These are phyloP conservation scores for Bretschneidera sinensis DNA, from an alignment of 345 rosid species.

Conservation along the genomic window DNA sequence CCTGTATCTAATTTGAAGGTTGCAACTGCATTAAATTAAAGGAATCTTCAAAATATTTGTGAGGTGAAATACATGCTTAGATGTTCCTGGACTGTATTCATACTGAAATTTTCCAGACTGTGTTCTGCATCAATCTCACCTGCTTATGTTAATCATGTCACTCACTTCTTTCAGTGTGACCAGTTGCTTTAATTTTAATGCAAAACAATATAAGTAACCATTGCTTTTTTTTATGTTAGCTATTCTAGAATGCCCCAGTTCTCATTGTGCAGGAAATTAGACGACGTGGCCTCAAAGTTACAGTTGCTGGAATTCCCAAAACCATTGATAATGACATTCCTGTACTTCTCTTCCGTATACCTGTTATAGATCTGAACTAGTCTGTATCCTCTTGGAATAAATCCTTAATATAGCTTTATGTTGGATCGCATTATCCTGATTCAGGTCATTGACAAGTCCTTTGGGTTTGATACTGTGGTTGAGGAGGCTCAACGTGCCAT, in stretches of 20 bases:
- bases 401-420: slow-evolving; percentile 6
- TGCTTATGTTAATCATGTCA: too few species aligned
- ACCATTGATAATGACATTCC: slow-evolving; percentile 95
- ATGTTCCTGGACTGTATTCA: too few species aligned
- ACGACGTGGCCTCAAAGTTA: slow-evolving; percentile 72
- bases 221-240: too few species aligned
- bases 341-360: slow-evolving; percentile 32
- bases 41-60: too few species aligned
- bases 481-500: slow-evolving; percentile 98
- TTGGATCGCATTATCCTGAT: slow-evolving; percentile 12
- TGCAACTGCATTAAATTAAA: too few species aligned
- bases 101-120: too few species aligned
- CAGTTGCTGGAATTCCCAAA: slow-evolving; percentile 84
- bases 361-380: slow-evolving; percentile 11
- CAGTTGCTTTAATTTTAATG: too few species aligned
- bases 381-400: slow-evolving; percentile 8
- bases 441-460: slow-evolving; percentile 90
- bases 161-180: too few species aligned
- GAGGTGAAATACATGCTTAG: too few species aligned
- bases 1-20: too few species aligned
- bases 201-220: too few species aligned
- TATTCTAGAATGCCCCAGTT: too few species aligned
- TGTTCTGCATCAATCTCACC: neutral
- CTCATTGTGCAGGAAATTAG: slow-evolving; percentile 60
- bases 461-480: slow-evolving; percentile 91